A percentile compares a stretch with the other conserved stretches of the same genome.
Evolutionary conservation across 1,284 basidiomycete species (phyloP).

Genomic region (Pseudozyma sp.): DNA sequence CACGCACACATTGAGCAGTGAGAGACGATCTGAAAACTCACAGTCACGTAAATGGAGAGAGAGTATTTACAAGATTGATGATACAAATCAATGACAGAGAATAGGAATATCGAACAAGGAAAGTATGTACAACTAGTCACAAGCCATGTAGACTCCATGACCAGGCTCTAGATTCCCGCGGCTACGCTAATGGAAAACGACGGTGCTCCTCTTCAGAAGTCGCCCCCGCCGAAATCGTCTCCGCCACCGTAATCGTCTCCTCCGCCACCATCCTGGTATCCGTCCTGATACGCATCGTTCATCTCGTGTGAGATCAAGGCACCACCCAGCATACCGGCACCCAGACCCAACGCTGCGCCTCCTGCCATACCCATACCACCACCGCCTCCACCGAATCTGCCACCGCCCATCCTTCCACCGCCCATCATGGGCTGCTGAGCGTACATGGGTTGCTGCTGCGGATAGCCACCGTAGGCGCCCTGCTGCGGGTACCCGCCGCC

Average conservation of each 20-base stretch:
- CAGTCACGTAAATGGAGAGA: no score
- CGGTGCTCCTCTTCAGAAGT: neutral
- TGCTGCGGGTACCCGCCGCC: constrained; percentile 21
- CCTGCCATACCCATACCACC: constrained; percentile 55
- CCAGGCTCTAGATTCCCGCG: no score
- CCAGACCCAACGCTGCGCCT: constrained; percentile 53
- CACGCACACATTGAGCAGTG: no score
- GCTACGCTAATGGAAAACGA: neutral
- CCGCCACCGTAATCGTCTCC: constrained; percentile 28
- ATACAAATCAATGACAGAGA: neutral
- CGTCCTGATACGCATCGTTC: constrained; percentile 62
- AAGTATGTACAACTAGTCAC: neutral
- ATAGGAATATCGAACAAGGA: neutral
- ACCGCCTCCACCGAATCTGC: constrained; percentile 39
- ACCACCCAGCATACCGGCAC: constrained; percentile 61
- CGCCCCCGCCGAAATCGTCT: constrained; percentile 19
- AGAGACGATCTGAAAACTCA: no score
- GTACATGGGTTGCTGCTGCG: constrained; percentile 49
- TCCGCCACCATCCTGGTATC: constrained; percentile 56
- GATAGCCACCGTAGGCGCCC: constrained; percentile 32
- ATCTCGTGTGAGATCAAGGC: constrained; percentile 53
- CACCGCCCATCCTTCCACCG: constrained; percentile 16
- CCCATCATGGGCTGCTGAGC: constrained; percentile 44
- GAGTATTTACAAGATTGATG: constrained; percentile 1
- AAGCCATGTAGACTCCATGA: neutral